Evolutionary conservation across 2,329 filamentous ascomycete genomes (phyloP).

Genomic region (Fusarium sp.): DNA sequence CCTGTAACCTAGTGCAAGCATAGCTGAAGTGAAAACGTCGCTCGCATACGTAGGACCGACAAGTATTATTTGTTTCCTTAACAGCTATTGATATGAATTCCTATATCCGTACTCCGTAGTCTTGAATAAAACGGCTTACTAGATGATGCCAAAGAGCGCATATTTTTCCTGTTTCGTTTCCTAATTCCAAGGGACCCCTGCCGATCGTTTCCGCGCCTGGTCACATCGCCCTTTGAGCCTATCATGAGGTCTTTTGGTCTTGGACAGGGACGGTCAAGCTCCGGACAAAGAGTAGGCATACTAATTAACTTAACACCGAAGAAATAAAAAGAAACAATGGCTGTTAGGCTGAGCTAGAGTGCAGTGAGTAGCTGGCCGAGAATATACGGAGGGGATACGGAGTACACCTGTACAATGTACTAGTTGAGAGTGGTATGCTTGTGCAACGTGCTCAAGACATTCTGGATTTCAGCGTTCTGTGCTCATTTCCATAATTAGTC

Average conservation of each 20-base stretch:
- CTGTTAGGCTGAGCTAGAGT: conserved; percentile 2
- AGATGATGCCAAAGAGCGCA: conserved; percentile 25
- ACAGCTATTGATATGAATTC: background rate
- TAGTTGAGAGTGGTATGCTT: background rate
- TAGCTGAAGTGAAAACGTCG: conserved; percentile 12
- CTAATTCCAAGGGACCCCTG: conserved; percentile 36
- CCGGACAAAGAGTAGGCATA: conserved; percentile 18
- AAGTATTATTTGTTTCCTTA: conserved; percentile 17
- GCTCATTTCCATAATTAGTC: conserved; percentile 26
- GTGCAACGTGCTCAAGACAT: conserved; percentile 10
- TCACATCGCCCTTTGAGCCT: conserved; percentile 25
- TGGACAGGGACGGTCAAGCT: conserved; percentile 28
- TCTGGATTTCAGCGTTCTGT: conserved; percentile 5
- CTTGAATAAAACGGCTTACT: background rate
- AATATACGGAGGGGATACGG: background rate
- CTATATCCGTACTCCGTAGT: too few species aligned
- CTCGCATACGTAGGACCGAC: background rate
- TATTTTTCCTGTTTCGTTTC: conserved; percentile 47
- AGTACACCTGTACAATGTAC: too few species aligned
- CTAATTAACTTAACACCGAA: background rate
- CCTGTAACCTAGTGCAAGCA: conserved; percentile 2
- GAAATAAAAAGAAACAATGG: conserved; percentile 6
- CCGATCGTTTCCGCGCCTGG: conserved; percentile 40
- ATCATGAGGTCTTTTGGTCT: conserved; percentile 15
- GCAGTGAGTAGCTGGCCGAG: background rate